These are phyloP conservation scores for Discostella stelligera DNA, from an alignment of 352 stramenopile species.

Conservation along the genomic window DNA sequence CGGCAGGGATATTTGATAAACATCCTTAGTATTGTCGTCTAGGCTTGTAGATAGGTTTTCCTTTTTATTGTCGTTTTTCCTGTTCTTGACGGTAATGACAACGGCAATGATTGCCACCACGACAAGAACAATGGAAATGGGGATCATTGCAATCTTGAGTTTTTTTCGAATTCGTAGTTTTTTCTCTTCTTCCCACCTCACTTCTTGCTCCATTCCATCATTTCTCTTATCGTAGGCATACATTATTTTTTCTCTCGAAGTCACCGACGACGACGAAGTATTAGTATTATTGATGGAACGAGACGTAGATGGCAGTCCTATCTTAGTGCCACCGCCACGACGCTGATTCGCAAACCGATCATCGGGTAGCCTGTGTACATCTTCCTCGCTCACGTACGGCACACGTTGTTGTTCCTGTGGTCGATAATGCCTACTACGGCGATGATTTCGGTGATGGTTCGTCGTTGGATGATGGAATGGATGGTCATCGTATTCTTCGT, in stretches of 20 bases:
- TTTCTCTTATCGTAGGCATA: not conserved
- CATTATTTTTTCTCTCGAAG: not conserved
- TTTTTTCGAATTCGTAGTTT: not conserved
- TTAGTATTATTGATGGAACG: not conserved
- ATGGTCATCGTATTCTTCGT: not conserved
- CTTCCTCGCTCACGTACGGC: not conserved
- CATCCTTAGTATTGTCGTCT: not conserved
- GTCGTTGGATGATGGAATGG: not conserved
- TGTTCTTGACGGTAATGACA: constrained; percentile 4
- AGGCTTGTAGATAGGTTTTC: not conserved
- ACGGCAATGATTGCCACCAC: constrained; percentile 10
- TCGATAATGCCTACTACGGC: not conserved
- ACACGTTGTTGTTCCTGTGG: not conserved
- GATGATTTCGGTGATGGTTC: not conserved
- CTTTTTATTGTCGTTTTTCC: not conserved
- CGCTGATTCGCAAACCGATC: not conserved
- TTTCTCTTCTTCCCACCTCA: not conserved
- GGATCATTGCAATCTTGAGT: not conserved
- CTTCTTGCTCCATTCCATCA: not conserved
- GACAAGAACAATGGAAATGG: not conserved
- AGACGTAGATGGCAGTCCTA: not conserved
- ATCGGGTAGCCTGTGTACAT: not conserved
- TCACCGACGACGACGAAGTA: not conserved
- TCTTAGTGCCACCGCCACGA: not conserved
- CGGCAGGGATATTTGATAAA: constrained; percentile 6